A percentile compares a stretch with the other conserved stretches of the same genome.
Evolutionary conservation across 352 stramenopile species (phyloP).

Genomic region (Pythium apleroticum): DNA sequence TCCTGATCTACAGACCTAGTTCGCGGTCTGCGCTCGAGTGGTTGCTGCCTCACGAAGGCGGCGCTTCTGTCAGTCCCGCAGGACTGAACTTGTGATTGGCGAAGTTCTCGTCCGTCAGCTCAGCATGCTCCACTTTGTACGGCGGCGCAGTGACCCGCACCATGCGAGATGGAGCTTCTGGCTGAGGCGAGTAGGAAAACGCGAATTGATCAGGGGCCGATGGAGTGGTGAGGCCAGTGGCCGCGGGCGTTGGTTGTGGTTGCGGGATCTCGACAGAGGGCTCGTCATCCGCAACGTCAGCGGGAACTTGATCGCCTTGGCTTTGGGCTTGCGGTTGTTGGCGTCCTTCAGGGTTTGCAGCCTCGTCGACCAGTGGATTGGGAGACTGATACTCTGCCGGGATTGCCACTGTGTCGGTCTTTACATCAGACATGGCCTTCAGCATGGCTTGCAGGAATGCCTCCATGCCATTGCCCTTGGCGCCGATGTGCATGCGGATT

Average conservation of each 20-base stretch:
- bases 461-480: conserved; percentile 18
- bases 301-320: background rate
- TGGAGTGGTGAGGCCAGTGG: background rate
- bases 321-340: background rate
- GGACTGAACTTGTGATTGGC: background rate
- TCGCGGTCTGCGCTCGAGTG: background rate
- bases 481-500: conserved; percentile 18
- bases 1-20: background rate
- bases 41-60: background rate
- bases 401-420: background rate
- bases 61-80: background rate
- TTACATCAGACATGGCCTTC: conserved; percentile 1
- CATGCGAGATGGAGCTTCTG: background rate
- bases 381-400: background rate
- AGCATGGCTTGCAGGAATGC: conserved; percentile 18
- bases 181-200: background rate
- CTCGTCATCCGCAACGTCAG: background rate
- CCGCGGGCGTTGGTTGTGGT: background rate
- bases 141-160: background rate
- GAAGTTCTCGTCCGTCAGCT: background rate
- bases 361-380: background rate
- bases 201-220: background rate
- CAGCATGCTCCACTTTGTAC: background rate
- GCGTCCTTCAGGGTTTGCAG: background rate
- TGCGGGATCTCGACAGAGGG: background rate